Evolutionary conservation across 1,284 basidiomycete species (phyloP).

Genomic region (Sporisorium exsertum): DNA sequence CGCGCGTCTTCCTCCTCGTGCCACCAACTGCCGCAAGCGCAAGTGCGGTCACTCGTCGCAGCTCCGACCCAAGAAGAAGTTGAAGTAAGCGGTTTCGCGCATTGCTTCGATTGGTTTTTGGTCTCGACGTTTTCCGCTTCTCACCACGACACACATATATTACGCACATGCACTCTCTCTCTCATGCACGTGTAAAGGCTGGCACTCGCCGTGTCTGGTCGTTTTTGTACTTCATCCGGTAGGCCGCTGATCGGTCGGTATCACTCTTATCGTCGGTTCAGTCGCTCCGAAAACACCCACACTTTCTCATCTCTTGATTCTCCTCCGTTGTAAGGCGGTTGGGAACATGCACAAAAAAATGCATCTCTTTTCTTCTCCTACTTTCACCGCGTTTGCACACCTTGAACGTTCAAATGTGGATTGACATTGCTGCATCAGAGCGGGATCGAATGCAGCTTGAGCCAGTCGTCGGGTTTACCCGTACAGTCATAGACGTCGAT

Average conservation of each 20-base stretch:
- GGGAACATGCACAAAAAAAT: constrained; percentile 10
- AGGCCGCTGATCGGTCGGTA: not conserved
- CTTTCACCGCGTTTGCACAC: not conserved
- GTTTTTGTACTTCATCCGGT: not conserved
- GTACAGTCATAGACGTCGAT: constrained; percentile 40
- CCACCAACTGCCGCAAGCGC: constrained; percentile 95
- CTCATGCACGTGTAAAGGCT: not conserved
- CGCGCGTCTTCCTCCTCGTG: constrained; percentile 97
- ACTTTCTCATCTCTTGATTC: constrained; percentile 6
- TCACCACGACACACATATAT: constrained; percentile 1
- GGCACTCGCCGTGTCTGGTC: not conserved
- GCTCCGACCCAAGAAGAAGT: constrained; percentile 85
- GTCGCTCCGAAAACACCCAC: constrained; percentile 19
- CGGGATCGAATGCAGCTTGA: constrained; percentile 14
- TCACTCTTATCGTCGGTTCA: not conserved
- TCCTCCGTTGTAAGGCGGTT: not conserved
- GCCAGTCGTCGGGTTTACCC: constrained; percentile 26
- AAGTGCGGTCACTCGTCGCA: constrained; percentile 69
- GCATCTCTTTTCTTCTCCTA: constrained; percentile 10
- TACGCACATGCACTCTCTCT: constrained; percentile 7
- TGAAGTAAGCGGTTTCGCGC: constrained; percentile 79
- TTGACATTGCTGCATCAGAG: not conserved
- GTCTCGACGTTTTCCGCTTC: constrained; percentile 8
- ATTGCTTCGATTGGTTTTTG: not conserved
- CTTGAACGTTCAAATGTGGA: no score